Conservation (phyloP, 306 rosid genomes). For the Inga oerstediana region DNA sequence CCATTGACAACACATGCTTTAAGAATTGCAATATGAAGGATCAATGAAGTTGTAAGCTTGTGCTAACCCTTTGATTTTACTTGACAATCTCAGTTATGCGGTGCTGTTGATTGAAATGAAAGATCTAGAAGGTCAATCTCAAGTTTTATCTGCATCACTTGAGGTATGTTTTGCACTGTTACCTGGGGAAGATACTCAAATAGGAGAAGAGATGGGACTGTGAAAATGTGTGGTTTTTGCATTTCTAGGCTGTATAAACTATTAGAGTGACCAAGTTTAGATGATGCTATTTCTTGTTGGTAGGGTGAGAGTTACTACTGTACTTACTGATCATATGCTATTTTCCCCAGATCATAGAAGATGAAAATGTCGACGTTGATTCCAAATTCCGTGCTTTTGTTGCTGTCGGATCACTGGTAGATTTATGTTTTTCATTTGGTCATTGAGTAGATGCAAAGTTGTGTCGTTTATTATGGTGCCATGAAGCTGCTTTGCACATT, state of each 20-base stretch:
- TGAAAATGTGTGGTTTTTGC: background rate
- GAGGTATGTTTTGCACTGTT: slow-evolving; percentile 57
- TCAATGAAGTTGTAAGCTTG: slow-evolving; percentile 24
- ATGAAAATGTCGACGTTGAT: slow-evolving; percentile 67
- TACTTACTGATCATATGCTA: background rate
- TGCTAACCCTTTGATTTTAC: slow-evolving; percentile 35
- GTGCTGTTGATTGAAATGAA: slow-evolving; percentile 75
- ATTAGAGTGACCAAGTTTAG: background rate
- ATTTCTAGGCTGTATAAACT: slow-evolving; percentile 5
- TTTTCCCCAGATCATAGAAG: slow-evolving; percentile 65
- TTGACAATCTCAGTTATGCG: slow-evolving; percentile 66
- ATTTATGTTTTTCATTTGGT: slow-evolving; percentile 11
- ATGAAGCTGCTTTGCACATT: slow-evolving; percentile 21
- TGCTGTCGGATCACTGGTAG: slow-evolving; percentile 95
- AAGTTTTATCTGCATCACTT: slow-evolving; percentile 91
- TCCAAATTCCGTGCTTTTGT: slow-evolving; percentile 89
- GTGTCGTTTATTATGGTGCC: background rate
- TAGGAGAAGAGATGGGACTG: background rate
- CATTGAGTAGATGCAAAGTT: slow-evolving; percentile 5
- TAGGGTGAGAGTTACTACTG: background rate
- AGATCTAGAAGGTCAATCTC: slow-evolving; percentile 92
- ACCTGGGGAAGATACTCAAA: background rate
- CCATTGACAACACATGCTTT: slow-evolving; percentile 9
- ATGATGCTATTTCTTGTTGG: slow-evolving; percentile 11
- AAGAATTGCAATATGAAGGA: slow-evolving; percentile 27